phyloP scores from a whole-genome alignment of 2,329 filamentous ascomycete genomes.

The Botrytis fragariae region DNA sequence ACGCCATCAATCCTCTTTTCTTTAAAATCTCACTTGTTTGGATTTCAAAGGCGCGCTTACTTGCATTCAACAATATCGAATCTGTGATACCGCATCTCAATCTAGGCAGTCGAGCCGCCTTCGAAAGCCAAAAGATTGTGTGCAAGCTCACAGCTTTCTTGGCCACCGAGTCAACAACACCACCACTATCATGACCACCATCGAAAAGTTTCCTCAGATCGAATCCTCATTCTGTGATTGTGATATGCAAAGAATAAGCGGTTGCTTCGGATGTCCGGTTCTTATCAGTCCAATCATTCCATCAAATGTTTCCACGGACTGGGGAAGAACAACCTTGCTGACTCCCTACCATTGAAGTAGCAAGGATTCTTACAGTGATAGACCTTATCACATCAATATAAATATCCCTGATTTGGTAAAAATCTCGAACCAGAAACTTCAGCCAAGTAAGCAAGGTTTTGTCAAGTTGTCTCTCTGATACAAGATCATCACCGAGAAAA shows the following conservation, averaged over 20 bases:
- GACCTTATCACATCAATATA: neutral
- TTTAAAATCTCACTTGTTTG: neutral
- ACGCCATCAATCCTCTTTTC: neutral
- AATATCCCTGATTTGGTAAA: neutral
- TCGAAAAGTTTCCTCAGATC: neutral
- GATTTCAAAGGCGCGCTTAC: neutral
- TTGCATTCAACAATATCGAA: neutral
- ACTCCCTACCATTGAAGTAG: neutral
- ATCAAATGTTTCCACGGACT: neutral
- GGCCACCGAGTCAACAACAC: neutral
- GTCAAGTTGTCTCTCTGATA: neutral
- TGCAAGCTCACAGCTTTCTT: neutral
- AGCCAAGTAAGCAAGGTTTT: neutral
- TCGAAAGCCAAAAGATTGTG: neutral
- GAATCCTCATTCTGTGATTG: constrained; percentile 3
- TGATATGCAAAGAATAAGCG: constrained; percentile 4
- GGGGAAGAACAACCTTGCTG: neutral
- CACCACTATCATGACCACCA: neutral
- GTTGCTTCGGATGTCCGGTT: neutral
- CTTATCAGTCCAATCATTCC: constrained; percentile 4
- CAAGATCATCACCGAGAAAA: constrained; percentile 6
- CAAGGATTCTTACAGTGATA: neutral
- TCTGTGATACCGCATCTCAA: neutral
- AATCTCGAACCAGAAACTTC: constrained; percentile 6
- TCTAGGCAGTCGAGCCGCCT: neutral